These are phyloP conservation scores for Cyberlindnera galapagoensis DNA, from an alignment of 805 yeast species.

Conservation along the genomic window DNA sequence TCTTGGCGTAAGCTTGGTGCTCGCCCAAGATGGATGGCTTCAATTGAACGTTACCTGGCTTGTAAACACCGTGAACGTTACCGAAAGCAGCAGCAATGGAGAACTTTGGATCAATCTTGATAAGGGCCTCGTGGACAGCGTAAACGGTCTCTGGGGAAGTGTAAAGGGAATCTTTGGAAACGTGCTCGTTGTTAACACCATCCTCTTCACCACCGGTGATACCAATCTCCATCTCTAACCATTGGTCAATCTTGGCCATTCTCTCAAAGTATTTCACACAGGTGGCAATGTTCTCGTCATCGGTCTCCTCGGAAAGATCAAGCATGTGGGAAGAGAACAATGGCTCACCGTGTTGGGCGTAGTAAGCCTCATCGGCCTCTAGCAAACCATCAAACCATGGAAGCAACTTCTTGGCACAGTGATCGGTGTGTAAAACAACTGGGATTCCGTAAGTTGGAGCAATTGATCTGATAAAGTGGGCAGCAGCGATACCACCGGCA, in stretches of 20 bases:
- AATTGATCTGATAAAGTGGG: slow-evolving; percentile 92
- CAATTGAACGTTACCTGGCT: slow-evolving; percentile 96
- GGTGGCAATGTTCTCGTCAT: slow-evolving; percentile 89
- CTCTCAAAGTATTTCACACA: slow-evolving; percentile 94
- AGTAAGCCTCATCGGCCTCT: slow-evolving; percentile 93
- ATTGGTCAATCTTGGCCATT: slow-evolving; percentile 90
- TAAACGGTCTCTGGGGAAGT: slow-evolving; percentile 93
- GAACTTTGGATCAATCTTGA: slow-evolving; percentile 93
- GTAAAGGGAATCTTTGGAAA: slow-evolving; percentile 80
- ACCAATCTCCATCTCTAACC: slow-evolving; percentile 99
- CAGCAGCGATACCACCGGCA: slow-evolving; percentile 94
- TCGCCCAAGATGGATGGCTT: slow-evolving; percentile 91
- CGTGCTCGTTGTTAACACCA: slow-evolving; percentile 98
- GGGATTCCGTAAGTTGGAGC: slow-evolving; percentile 97
- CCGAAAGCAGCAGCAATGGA: slow-evolving; percentile 99
- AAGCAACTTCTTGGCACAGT: slow-evolving; percentile 95
- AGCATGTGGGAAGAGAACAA: slow-evolving; percentile 98
- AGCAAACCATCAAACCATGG: slow-evolving; percentile 99
- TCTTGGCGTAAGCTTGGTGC: slow-evolving; percentile 85
- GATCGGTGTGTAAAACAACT: slow-evolving; percentile 95
- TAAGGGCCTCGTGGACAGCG: slow-evolving; percentile 83
- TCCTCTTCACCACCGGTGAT: slow-evolving; percentile 99
- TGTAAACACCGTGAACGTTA: slow-evolving; percentile 99
- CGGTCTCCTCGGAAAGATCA: slow-evolving; percentile 94
- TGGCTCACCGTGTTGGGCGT: slow-evolving; percentile 82